Conservation (phyloP, 1,139 yeast species). For the Hansenula sp. region DNA sequence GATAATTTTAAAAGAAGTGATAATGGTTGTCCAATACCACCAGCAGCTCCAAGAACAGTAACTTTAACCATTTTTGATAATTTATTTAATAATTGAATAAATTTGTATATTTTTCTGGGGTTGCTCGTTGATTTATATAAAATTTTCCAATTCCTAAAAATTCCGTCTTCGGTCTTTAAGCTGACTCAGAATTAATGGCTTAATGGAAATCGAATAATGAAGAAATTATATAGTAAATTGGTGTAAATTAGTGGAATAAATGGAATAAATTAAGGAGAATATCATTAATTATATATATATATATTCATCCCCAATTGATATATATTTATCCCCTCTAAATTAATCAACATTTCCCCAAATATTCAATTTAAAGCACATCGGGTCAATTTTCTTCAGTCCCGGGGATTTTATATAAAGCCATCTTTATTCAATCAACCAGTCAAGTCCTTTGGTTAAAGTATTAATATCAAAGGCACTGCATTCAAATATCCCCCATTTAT, state of each 20-base stretch:
- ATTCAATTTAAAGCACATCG: too few relatives aligned
- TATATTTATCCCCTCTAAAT: too few relatives aligned
- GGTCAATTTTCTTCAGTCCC: too few relatives aligned
- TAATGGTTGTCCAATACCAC: conserved; percentile 78
- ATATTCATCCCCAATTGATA: too few relatives aligned
- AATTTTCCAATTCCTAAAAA: background rate
- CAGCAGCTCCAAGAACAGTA: conserved; percentile 75
- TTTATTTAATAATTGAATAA: background rate
- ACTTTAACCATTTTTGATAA: conserved; percentile 48
- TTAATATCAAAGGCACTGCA: conserved; percentile 59
- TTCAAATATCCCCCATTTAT: conserved; percentile 35
- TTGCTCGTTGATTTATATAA: background rate
- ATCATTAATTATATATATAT: too few relatives aligned
- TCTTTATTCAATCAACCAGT: conserved; percentile 32
- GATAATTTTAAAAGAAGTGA: conserved; percentile 60
- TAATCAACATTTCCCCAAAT: too few relatives aligned
- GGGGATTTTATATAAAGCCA: background rate
- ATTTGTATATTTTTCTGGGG: background rate
- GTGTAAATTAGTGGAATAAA: too few relatives aligned
- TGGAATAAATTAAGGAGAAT: too few relatives aligned
- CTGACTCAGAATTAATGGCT: background rate
- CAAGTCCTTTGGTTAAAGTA: conserved; percentile 41
- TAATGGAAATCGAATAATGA: too few relatives aligned
- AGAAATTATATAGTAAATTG: too few relatives aligned
- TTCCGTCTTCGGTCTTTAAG: background rate